A percentile compares a stretch with the other conserved stretches of the same genome.
phyloP scores from a whole-genome alignment of 2,329 filamentous ascomycete species.

The Hypoxylon sp. region DNA sequence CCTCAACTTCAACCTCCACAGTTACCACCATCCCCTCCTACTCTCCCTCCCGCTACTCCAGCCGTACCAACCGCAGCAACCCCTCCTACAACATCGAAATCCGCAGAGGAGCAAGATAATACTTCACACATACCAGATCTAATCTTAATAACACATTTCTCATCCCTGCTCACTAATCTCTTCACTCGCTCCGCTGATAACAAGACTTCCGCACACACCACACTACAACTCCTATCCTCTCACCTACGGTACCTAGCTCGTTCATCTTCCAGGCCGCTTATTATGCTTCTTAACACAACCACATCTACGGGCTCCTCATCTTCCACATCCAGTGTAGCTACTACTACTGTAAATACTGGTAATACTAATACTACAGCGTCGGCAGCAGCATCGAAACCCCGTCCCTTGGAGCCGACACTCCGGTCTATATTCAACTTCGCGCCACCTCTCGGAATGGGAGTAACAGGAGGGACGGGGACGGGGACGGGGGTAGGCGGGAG shows the following conservation, averaged over 20 bases:
- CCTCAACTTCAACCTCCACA: neutral
- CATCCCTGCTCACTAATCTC: conserved; percentile 65
- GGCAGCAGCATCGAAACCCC: conserved; percentile 19
- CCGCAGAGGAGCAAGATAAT: conserved; percentile 14
- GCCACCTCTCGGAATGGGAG: conserved; percentile 11
- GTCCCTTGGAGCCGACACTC: conserved; percentile 61
- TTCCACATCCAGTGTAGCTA: conserved; percentile 18
- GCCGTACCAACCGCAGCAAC: conserved; percentile 4
- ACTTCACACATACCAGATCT: conserved; percentile 58
- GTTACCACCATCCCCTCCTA: conserved; percentile 7
- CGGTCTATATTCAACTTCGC: conserved; percentile 65
- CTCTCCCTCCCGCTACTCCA: conserved; percentile 13
- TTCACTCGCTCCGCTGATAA: conserved; percentile 65
- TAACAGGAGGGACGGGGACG: neutral
- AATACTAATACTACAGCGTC: conserved; percentile 2
- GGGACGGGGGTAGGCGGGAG: neutral
- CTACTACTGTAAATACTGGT: neutral
- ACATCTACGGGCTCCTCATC: conserved; percentile 45
- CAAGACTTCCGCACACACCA: conserved; percentile 63
- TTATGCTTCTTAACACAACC: conserved; percentile 70
- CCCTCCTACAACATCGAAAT: conserved; percentile 3
- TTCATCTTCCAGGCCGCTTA: conserved; percentile 57
- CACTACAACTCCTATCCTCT: conserved; percentile 63
- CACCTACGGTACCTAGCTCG: conserved; percentile 64
- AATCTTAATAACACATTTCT: conserved; percentile 70